phyloP scores from a whole-genome alignment of 208 protist genomes.

The Trypanosoma vivax region DNA sequence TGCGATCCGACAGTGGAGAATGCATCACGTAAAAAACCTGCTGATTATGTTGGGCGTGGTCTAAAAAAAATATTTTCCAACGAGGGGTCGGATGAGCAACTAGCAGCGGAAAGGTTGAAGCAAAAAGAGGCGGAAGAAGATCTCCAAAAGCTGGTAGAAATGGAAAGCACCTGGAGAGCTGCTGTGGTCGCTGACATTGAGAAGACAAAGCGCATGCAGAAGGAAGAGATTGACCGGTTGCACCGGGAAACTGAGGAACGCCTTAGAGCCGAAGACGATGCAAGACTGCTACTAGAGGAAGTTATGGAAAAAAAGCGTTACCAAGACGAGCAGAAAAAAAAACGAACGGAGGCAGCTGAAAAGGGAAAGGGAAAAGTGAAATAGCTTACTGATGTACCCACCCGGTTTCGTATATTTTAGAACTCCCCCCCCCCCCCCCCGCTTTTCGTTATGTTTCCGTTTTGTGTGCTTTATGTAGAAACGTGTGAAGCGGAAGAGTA shows the following conservation, averaged over 20 bases:
- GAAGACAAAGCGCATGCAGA: constrained; percentile 17
- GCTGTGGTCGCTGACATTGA: constrained; percentile 22
- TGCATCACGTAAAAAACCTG: constrained; percentile 67
- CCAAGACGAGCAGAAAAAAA: constrained; percentile 62
- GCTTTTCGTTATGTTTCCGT: too few relatives aligned
- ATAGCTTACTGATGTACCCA: neutral
- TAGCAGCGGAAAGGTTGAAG: constrained; percentile 22
- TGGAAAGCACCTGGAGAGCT: constrained; percentile 26
- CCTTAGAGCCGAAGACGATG: constrained; percentile 63
- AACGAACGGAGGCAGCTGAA: constrained; percentile 47
- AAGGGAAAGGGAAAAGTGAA: constrained; percentile 34
- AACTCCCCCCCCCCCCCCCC: too few relatives aligned
- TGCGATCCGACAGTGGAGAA: constrained; percentile 73
- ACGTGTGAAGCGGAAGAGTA: too few relatives aligned
- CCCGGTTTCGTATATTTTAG: too few relatives aligned
- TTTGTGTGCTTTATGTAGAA: too few relatives aligned
- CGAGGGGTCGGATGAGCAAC: constrained; percentile 53
- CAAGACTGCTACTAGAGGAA: constrained; percentile 63
- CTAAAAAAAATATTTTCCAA: constrained; percentile 74
- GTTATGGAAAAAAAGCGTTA: constrained; percentile 53
- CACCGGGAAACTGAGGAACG: constrained; percentile 61
- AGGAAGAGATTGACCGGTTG: constrained; percentile 62
- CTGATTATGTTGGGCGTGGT: constrained; percentile 70
- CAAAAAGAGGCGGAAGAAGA: constrained; percentile 40
- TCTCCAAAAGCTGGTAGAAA: constrained; percentile 24